Conservation (phyloP, 2,329 filamentous ascomycete genomes). For the Cercospora brassicicola region DNA sequence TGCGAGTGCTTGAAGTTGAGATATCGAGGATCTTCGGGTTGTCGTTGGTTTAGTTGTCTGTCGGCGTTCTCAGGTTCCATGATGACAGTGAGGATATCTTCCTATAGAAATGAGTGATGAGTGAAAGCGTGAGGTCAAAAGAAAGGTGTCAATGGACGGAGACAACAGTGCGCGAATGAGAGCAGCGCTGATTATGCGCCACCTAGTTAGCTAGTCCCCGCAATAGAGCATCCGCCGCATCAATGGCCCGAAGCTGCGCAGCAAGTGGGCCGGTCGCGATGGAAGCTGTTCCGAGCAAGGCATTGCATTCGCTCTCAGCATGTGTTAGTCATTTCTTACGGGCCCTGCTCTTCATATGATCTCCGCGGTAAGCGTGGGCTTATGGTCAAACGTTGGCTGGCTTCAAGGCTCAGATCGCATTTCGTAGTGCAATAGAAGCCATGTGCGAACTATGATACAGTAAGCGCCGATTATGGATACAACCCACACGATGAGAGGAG, state of each 20-base stretch:
- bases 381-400: background rate
- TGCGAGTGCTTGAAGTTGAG: conserved; percentile 59
- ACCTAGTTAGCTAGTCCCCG: conserved; percentile 19
- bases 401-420: background rate
- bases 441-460: conserved; percentile 11
- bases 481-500: conserved; percentile 6
- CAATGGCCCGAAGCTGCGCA: conserved; percentile 19
- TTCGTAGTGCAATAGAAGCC: background rate
- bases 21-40: conserved; percentile 52
- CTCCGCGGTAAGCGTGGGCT: background rate
- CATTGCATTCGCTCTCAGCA: background rate
- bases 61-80: conserved; percentile 43
- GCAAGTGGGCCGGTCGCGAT: conserved; percentile 11
- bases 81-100: background rate
- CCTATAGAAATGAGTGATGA: background rate
- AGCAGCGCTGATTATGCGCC: conserved; percentile 23
- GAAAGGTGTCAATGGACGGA: conserved; percentile 21
- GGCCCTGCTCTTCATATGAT: background rate
- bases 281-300: conserved; percentile 3
- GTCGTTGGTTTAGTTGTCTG: conserved; percentile 36
- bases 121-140: background rate
- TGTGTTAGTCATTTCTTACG: background rate
- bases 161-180: conserved; percentile 13
- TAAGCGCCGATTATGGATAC: conserved; percentile 4
- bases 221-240: conserved; percentile 14